These are phyloP conservation scores for Lasiodiplodia sp. DNA, from an alignment of 2,329 filamentous ascomycete species.

Conservation along the genomic window DNA sequence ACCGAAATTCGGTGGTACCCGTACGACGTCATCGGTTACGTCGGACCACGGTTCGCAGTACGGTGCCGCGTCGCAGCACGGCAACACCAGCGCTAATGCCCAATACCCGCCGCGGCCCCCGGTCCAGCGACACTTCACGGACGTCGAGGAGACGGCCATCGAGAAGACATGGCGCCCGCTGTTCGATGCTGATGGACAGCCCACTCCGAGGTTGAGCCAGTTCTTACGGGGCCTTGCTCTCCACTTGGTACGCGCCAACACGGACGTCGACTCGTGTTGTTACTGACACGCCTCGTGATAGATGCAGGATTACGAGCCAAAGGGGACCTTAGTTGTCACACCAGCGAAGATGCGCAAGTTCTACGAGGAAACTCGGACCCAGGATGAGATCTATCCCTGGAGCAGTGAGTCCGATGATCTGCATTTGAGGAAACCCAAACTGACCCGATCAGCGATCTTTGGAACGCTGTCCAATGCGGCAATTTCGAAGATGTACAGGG, in stretches of 20 bases:
- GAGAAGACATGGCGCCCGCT: slow-evolving; percentile 80
- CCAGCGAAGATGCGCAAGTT: slow-evolving; percentile 78
- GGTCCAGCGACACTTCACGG: slow-evolving; percentile 40
- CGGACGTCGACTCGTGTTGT: background rate
- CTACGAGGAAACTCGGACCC: slow-evolving; percentile 71
- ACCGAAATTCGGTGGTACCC: slow-evolving; percentile 42
- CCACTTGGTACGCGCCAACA: slow-evolving; percentile 67
- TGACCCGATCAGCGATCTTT: slow-evolving; percentile 47
- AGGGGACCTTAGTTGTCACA: slow-evolving; percentile 73
- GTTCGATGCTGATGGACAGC: slow-evolving; percentile 72
- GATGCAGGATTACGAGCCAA: slow-evolving; percentile 74
- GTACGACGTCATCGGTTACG: slow-evolving; percentile 28
- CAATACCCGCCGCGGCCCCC: slow-evolving; percentile 6
- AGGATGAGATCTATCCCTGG: slow-evolving; percentile 74
- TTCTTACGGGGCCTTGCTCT: slow-evolving; percentile 77
- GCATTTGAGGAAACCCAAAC: background rate
- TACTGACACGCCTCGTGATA: slow-evolving; percentile 39
- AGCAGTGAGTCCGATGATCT: slow-evolving; percentile 58
- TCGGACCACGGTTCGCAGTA: slow-evolving; percentile 27
- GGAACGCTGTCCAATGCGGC: slow-evolving; percentile 50
- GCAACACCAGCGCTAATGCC: slow-evolving; percentile 13
- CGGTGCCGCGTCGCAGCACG: slow-evolving; percentile 22
- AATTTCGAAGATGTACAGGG: slow-evolving; percentile 55
- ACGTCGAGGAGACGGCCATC: slow-evolving; percentile 47
- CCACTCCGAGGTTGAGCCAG: slow-evolving; percentile 72